phyloP scores from a whole-genome alignment of 495 filamentous ascomycete species.

The Penicillium herquei region DNA sequence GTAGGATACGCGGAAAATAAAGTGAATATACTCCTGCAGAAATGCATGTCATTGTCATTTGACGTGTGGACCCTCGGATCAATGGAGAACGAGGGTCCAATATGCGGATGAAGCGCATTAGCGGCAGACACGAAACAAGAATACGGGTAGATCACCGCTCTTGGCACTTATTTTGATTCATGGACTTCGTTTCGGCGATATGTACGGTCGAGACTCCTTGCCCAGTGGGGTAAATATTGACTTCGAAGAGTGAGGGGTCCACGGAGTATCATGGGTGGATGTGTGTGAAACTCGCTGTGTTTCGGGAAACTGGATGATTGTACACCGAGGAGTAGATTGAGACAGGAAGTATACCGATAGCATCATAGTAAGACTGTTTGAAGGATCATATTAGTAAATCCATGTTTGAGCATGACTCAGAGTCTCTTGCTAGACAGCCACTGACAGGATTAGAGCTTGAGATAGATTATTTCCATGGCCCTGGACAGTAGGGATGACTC shows the following conservation, averaged over 20 bases:
- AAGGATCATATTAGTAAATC: too few relatives aligned
- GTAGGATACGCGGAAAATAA: background rate
- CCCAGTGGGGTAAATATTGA: background rate
- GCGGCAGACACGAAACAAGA: background rate
- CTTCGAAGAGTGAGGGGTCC: background rate
- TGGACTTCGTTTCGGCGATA: conserved; percentile 2
- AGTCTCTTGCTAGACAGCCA: too few relatives aligned
- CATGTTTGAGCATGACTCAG: too few relatives aligned
- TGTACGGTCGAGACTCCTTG: background rate
- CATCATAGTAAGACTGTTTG: too few relatives aligned
- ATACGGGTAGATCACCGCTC: background rate
- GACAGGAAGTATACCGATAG: too few relatives aligned
- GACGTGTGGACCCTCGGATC: background rate
- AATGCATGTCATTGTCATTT: background rate
- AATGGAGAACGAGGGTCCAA: background rate
- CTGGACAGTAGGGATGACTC: too few relatives aligned
- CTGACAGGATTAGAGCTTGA: too few relatives aligned
- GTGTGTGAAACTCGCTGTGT: background rate
- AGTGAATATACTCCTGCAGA: background rate
- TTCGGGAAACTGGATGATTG: conserved; percentile 4
- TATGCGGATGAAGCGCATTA: background rate
- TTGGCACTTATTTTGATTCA: conserved; percentile 2
- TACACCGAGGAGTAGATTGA: background rate
- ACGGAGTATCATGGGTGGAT: background rate
- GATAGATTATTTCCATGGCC: too few relatives aligned